phyloP scores from a whole-genome alignment of 73 alveolate genomes.

The Paramecium caudatum region DNA sequence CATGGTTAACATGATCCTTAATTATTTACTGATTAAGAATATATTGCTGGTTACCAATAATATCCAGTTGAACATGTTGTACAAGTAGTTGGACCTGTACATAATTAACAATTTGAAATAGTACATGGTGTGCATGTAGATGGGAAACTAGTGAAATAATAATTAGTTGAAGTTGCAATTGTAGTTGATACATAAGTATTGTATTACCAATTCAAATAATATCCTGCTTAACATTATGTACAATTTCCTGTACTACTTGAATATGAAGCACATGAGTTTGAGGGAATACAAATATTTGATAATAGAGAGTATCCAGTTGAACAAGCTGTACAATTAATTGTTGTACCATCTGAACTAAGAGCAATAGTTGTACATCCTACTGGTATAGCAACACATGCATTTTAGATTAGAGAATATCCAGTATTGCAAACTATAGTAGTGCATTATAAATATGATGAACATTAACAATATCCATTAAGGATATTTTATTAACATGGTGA shows the following conservation, averaged over 20 bases:
- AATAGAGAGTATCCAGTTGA: neutral
- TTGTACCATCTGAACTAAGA: constrained; percentile 10
- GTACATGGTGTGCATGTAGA: neutral
- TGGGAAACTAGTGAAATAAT: constrained; percentile 4
- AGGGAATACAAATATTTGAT: neutral
- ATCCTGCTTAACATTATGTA: neutral
- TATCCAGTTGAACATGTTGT: neutral
- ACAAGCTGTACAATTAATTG: neutral
- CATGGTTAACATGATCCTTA: constrained; percentile 52
- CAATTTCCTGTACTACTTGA: neutral
- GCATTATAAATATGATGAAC: neutral
- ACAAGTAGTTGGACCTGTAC: constrained; percentile 21
- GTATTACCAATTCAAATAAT: neutral
- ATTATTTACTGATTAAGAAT: neutral
- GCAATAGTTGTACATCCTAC: neutral
- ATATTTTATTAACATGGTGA: neutral
- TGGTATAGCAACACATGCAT: neutral
- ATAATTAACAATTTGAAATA: neutral
- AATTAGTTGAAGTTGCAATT: neutral
- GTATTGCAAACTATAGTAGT: neutral
- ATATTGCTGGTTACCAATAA: constrained; percentile 3
- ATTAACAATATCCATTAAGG: neutral
- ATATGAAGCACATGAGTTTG: neutral
- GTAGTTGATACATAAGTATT: neutral
- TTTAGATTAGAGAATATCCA: neutral